Evolutionary conservation across 1,284 basidiomycete species (phyloP), one percentile per base, ranked within the genome.

Genomic region (Heterobasidion annosum): DNA sequence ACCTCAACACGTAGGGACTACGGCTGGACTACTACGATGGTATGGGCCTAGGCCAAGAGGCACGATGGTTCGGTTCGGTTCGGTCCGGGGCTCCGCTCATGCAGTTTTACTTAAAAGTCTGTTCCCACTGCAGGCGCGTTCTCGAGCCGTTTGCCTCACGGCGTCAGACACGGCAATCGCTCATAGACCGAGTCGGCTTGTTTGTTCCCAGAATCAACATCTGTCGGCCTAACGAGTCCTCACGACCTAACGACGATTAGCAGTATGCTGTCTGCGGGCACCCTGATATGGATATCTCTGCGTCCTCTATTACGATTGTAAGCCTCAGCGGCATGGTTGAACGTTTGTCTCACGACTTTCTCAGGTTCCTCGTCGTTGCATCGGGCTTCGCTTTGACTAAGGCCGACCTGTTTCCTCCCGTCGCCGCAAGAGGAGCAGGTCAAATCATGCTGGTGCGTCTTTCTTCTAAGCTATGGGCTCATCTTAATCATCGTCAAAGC

Each of bases 261-360:
- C 48, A 34, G 25, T 8, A 67, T 67, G 67, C 48, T 71, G 33
- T 61, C 72, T 35, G 58, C 68, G 10, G 72, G 76, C 12, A 63
- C 70, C 9, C 65, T 81, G 54, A 73, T 82, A 52, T 82, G 80
- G 80, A 74, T 81, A 19, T 82, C 83, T 19, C 66, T 73, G 40
- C 74, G 81, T 48, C 83, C 83, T 8, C 67, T 85, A 48, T 69
- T 83, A 57, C 76, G 81, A 59, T 64, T 85, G 83, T 83, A 61
- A 60, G 79, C 64, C 19, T 51, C 51, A 48, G 50, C 19, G 47
- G 16, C 19, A 48, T 47, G 42, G 54, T 51, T 16, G 37, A n/a
- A 46, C 10, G 15, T 8, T 4, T 52, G 44, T 48, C 18, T 18
- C 25, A 18, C 8, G 15, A 10, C 16, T n/a, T 42, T 48, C 46